These are phyloP conservation scores for Mimosa bimucronata DNA, from an alignment of 306 rosid genomes.

Conservation along the genomic window DNA sequence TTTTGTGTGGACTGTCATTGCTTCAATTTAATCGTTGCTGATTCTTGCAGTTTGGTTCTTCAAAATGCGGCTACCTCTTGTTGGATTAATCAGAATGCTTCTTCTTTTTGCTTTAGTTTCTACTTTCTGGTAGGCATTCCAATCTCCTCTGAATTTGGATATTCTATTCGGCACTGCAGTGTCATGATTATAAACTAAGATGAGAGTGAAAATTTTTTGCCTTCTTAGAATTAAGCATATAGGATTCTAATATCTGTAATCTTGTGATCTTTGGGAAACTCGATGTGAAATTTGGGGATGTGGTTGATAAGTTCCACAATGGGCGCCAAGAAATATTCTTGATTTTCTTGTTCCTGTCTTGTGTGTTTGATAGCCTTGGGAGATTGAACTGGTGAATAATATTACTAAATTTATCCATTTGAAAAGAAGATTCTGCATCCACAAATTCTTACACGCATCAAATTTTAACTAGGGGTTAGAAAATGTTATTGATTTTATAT, in stretches of 20 bases:
- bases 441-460: not conserved
- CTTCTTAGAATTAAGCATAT: too few species aligned
- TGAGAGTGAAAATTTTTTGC: too few species aligned
- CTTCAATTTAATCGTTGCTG: not conserved
- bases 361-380: slow-evolving; percentile 21
- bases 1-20: not conserved
- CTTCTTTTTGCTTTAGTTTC: slow-evolving; percentile 40
- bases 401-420: slow-evolving; percentile 7
- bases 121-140: slow-evolving; percentile 51
- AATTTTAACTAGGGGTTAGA: slow-evolving; percentile 5
- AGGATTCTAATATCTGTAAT: not conserved
- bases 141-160: too few species aligned
- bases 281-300: not conserved
- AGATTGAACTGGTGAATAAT: slow-evolving; percentile 18
- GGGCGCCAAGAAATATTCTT: not conserved
- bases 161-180: too few species aligned
- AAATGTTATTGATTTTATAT: not conserved
- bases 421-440: not conserved
- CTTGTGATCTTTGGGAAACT: slow-evolving; percentile 17
- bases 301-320: not conserved
- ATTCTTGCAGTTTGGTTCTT: slow-evolving; percentile 44
- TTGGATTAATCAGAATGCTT: slow-evolving; percentile 37
- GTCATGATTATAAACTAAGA: too few species aligned
- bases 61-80: slow-evolving; percentile 39
- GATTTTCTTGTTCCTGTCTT: not conserved